These are phyloP conservation scores for Cercospora janseana DNA, from an alignment of 2,329 filamentous ascomycete species.

Conservation along the genomic window DNA sequence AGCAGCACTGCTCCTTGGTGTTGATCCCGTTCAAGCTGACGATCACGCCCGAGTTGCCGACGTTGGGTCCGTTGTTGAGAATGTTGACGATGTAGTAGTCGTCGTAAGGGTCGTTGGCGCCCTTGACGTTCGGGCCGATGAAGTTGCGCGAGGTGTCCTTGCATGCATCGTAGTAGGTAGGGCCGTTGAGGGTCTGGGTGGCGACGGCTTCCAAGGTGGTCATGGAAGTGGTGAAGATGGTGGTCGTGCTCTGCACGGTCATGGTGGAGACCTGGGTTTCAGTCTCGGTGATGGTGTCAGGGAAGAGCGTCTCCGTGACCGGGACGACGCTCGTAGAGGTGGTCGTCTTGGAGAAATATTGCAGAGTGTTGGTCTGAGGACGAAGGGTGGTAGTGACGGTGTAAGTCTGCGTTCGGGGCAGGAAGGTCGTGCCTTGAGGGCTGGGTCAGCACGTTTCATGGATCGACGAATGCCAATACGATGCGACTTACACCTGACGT, in stretches of 20 bases:
- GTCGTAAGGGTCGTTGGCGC: neutral
- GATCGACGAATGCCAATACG: neutral
- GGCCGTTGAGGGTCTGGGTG: neutral
- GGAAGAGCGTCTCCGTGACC: neutral
- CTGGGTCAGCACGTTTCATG: neutral
- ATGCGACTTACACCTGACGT: neutral
- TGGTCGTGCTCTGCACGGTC: neutral
- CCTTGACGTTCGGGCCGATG: neutral
- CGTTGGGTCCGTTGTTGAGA: neutral
- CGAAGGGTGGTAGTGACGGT: neutral
- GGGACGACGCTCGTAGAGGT: neutral
- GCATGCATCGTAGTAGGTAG: neutral
- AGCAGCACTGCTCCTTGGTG: neutral
- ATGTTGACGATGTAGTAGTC: neutral
- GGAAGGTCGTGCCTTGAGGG: neutral
- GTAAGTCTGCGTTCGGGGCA: neutral
- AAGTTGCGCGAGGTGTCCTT: neutral
- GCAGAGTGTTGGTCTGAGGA: neutral
- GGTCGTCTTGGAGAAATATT: neutral
- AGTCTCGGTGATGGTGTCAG: neutral
- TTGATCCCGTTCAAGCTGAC: neutral
- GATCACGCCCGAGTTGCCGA: neutral
- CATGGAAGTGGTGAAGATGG: neutral
- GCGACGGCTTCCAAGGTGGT: neutral
- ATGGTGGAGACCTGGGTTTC: neutral